Evolutionary conservation across 225 moss, liverwort and hornwort genomes (phyloP), one percentile per base, ranked within the genome.

Genomic region (Pseudoscleropodium purum): DNA sequence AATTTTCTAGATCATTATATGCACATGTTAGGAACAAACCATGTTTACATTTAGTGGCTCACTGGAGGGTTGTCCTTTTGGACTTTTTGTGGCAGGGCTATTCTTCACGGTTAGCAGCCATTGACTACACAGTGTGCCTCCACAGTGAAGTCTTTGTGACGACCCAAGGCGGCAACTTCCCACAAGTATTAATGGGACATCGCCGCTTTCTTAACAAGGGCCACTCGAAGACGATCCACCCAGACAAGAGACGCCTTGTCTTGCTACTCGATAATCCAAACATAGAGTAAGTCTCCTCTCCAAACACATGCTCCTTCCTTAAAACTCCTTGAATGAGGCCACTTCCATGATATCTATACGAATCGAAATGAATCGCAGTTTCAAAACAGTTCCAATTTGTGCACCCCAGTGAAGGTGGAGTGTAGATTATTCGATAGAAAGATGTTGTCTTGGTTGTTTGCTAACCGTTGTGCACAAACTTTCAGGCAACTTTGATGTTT

Each of bases 81-180:
- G 65, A 61, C 15, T 81, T 79, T 52, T 56, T 77, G 73, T 70
- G 87, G 88, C 95, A 99, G 99, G 94, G 91, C 83, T 95, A 89
- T 85, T 99, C 99, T 13, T 97, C 99, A 34, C 91, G 97, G 70
- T 89, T 97, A 90, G 99, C 99, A 54, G 99, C 99, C 41, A 91
- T 99, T 68, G 99, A 99, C 90, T 99, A 97, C 88, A 95, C 95
- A 4, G 97, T 96, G 43, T 97, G 99, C 89, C 92, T 99, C 6
- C 95, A 96, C 87, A 99, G 97, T 67, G 99, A 99, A 88, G 99
- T 99, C 31, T 99, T 99, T 87, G 96, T 97, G 25, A 99, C 95
- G 82, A 97, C 99, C 30, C 97, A 99, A 81, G 99, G 99, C 66
- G 99, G 99, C 36, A 99, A 99, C 84, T 99, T 99, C 70, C 99